Evolutionary conservation across 2,329 filamentous ascomycete species (phyloP).

Genomic region (Hortaea werneckii): DNA sequence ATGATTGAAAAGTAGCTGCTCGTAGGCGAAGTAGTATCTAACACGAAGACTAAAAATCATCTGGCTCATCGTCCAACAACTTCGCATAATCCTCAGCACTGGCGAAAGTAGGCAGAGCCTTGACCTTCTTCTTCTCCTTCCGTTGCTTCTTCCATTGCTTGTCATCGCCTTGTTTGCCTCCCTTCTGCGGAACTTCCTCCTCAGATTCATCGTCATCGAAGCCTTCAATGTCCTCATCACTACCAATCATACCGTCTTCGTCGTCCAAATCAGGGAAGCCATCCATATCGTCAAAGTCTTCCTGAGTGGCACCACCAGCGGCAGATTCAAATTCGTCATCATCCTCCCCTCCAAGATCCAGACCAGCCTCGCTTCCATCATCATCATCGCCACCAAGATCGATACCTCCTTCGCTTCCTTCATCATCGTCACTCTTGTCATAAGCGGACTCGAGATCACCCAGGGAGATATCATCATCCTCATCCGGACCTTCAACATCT

Average conservation of each 20-base stretch:
- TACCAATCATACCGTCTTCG: conserved; percentile 29
- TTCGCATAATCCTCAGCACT: conserved; percentile 89
- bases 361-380: conserved; percentile 18
- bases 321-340: conserved; percentile 10
- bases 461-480: conserved; percentile 49
- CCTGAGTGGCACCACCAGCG: conserved; percentile 7
- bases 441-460: conserved; percentile 32
- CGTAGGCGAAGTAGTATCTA: too few species aligned
- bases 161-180: conserved; percentile 7
- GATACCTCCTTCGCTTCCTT: conserved; percentile 40
- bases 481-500: conserved; percentile 57
- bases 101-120: conserved; percentile 83
- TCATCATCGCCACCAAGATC: conserved; percentile 32
- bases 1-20: too few species aligned
- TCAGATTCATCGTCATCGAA: conserved; percentile 40
- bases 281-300: conserved; percentile 42
- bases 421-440: conserved; percentile 29
- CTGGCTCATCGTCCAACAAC: conserved; percentile 25
- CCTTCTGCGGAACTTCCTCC: conserved; percentile 29
- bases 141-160: conserved; percentile 21
- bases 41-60: conserved; percentile 7
- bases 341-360: conserved; percentile 34
- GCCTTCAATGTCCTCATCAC: conserved; percentile 44
- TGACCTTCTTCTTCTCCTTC: conserved; percentile 72
- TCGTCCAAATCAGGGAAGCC: conserved; percentile 37